Base-by-base conservation (phyloP, 2,329 filamentous ascomycete genomes). In the Aureobasidium sp. region DNA sequence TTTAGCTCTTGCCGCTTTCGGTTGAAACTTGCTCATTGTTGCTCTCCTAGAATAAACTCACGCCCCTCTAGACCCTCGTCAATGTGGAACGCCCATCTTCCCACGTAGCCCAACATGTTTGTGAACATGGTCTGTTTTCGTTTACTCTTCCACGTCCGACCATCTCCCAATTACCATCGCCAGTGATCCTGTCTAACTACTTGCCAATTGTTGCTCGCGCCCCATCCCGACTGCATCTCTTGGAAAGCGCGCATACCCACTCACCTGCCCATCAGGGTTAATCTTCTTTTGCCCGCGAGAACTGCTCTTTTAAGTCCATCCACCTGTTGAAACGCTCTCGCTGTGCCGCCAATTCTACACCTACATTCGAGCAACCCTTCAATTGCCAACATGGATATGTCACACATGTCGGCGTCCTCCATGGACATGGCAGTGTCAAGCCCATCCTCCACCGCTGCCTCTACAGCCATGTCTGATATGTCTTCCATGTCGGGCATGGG, bases 401-500 rank as follows among this genome's bases (percentile, higher is more conserved):
- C 49, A 21, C 27, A 57, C 23, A 62, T 59, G 60, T 54, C 40
- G 29, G 33, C 57, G 23, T 47, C 37, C 45, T 60, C 43, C 7
- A 61, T 61, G 61, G 51, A 61, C 25, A 61, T 61, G 58, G 33
- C 35, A 27, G 45, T 45, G 35, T 57, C 57, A 51, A 60, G 46
- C 51, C 21, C 58, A 27, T 33, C 57, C 17, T 50, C 57, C 25
- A 35, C 55, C 31, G 53, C 42, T 21, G 51, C 51, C 43, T 55
- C 59, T 8, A 55, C 59, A 17, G 46, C 21, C 40, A 53, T 43
- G 45, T 58, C 55, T 23, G 57, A 11, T 15, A 60, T 49, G 58
- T 45, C 49, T 17, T 53, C 55, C n/a, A 57, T 47, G 25, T 61
- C 64, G 25, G 68, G 65, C 49, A 69, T 70, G 64, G 33, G 55